A percentile compares a stretch with the other conserved stretches of the same genome.
phyloP scores from a whole-genome alignment of 75 land plant genomes.

The Cupressus sempervirens region DNA sequence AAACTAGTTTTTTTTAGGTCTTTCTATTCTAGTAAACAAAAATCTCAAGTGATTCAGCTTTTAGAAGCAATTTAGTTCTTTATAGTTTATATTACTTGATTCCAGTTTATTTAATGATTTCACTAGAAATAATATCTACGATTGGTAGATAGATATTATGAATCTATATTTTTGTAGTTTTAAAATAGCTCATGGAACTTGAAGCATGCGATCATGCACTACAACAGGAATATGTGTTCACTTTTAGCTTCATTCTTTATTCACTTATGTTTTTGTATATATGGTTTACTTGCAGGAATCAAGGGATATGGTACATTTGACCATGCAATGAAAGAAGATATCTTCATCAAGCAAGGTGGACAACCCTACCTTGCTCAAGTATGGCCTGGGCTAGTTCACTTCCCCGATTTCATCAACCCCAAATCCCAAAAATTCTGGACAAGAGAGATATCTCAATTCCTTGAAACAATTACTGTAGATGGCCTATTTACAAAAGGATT shows the following conservation, averaged over 20 bases:
- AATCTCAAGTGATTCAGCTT: not conserved
- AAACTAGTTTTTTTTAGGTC: not conserved
- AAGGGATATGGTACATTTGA: constrained; percentile 43
- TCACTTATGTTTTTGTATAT: not conserved
- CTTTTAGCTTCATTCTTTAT: not conserved
- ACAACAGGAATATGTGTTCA: not conserved
- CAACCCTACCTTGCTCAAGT: constrained; percentile 58
- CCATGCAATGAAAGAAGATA: constrained; percentile 41
- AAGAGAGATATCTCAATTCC: constrained; percentile 23
- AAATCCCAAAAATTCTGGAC: constrained; percentile 27
- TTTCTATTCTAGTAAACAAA: not conserved
- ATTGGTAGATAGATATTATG: not conserved
- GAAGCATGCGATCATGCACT: not conserved
- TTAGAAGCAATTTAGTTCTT: not conserved
- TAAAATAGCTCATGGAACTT: not conserved
- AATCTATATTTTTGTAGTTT: not conserved
- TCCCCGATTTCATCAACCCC: constrained; percentile 29
- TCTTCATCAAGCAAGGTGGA: constrained; percentile 58
- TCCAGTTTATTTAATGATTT: not conserved
- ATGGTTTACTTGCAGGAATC: constrained; percentile 28
- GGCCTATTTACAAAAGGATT: too few relatives aligned
- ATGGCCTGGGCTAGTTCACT: constrained; percentile 57
- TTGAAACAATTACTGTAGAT: constrained; percentile 30
- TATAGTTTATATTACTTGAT: not conserved
- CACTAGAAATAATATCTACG: not conserved